Evolutionary conservation across 2,329 filamentous ascomycete genomes (phyloP).

Genomic region (Geosmithia putterillii): DNA sequence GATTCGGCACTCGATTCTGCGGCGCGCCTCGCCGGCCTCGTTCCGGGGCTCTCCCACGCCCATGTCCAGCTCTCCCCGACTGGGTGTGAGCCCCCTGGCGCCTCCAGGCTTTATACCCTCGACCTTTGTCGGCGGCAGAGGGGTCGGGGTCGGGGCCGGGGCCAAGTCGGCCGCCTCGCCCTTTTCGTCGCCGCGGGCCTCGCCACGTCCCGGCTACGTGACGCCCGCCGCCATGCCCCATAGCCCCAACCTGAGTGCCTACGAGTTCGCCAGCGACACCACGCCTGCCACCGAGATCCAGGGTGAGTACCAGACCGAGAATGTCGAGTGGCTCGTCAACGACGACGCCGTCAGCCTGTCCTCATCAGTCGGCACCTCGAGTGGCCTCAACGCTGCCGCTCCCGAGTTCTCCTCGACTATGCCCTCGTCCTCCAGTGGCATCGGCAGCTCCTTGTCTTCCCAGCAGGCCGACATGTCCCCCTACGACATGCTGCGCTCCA

Average conservation of each 20-base stretch:
- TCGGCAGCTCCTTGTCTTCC: constrained; percentile 35
- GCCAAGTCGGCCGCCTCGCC: constrained; percentile 73
- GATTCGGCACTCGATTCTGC: constrained; percentile 78
- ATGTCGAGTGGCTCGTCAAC: constrained; percentile 94
- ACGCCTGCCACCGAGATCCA: constrained; percentile 75
- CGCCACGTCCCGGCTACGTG: constrained; percentile 78
- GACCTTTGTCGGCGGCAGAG: constrained; percentile 46
- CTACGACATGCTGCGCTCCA: constrained; percentile 93
- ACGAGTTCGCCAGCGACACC: constrained; percentile 79
- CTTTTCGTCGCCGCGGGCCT: constrained; percentile 87
- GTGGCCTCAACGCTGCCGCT: constrained; percentile 64
- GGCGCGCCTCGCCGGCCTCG: constrained; percentile 81
- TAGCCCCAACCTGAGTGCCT: constrained; percentile 86
- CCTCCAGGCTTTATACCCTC: constrained; percentile 75
- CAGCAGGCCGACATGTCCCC: constrained; percentile 87
- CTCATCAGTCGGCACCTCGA: constrained; percentile 58
- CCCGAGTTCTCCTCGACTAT: constrained; percentile 68
- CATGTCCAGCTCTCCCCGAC: constrained; percentile 67
- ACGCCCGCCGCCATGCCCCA: constrained; percentile 77
- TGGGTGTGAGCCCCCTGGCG: constrained; percentile 70
- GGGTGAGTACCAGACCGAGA: constrained; percentile 84
- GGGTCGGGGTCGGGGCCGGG: too few species aligned
- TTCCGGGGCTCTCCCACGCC: constrained; percentile 83
- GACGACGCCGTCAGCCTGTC: constrained; percentile 72
- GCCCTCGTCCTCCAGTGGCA: too few species aligned